Percentiles rank a stretch among this genome's conserved stretches.
These are phyloP conservation scores for Bipolaris zeicola DNA, from an alignment of 2,329 filamentous ascomycete genomes.

Conservation along the genomic window DNA sequence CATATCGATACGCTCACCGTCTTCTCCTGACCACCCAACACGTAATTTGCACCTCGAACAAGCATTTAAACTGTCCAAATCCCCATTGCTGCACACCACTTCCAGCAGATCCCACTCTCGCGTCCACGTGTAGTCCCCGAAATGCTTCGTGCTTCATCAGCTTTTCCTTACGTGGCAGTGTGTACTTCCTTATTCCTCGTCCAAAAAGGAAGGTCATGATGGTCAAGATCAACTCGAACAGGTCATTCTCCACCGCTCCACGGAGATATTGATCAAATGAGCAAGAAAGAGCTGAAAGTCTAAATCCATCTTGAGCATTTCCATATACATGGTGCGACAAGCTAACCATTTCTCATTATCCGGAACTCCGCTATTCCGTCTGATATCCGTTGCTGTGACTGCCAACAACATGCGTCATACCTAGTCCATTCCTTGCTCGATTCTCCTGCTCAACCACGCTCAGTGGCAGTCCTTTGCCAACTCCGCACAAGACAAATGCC, in stretches of 20 bases:
- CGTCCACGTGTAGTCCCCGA: neutral
- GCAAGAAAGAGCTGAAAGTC: no score
- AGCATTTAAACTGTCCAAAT: neutral
- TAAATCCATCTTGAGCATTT: neutral
- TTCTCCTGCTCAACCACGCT: conserved; percentile 71
- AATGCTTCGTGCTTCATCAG: no score
- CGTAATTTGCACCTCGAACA: neutral
- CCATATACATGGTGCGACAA: neutral
- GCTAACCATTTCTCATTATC: neutral
- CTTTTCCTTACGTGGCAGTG: neutral
- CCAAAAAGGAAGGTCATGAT: neutral
- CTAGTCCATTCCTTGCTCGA: conserved; percentile 60
- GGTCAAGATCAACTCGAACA: neutral
- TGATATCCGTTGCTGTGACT: neutral
- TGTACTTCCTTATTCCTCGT: neutral
- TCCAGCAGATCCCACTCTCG: neutral
- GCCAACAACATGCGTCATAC: conserved; percentile 39
- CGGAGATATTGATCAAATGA: no score
- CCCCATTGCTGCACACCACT: neutral
- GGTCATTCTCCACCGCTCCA: neutral
- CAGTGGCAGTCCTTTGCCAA: conserved; percentile 70
- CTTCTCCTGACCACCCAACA: conserved; percentile 5
- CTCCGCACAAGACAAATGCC: conserved; percentile 77
- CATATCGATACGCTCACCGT: conserved; percentile 12
- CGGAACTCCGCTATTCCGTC: neutral